These are phyloP conservation scores for Debaryomyces coudertii DNA, from an alignment of 1,139 yeast genomes.

Conservation along the genomic window DNA sequence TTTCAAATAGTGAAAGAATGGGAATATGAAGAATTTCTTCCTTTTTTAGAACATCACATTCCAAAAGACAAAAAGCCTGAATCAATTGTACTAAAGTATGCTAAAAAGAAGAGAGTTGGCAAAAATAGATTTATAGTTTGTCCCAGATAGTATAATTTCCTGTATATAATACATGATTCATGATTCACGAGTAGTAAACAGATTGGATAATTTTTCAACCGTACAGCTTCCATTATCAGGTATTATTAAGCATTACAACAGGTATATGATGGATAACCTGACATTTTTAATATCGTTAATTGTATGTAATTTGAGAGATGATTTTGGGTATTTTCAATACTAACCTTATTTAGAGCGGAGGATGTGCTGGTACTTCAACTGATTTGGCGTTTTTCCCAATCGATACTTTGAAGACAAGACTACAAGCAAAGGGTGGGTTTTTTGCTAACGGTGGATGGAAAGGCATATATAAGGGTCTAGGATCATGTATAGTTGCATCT, in stretches of 20 bases:
- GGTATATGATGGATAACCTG: constrained; percentile 26
- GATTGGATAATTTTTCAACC: not conserved
- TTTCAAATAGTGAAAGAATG: constrained; percentile 65
- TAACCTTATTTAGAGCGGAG: constrained; percentile 65
- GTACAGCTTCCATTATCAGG: not conserved
- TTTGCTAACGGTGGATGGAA: constrained; percentile 89
- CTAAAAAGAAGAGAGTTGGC: constrained; percentile 64
- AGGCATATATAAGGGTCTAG: constrained; percentile 90
- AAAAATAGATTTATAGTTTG: constrained; percentile 35
- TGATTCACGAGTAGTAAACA: not conserved
- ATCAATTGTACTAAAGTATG: constrained; percentile 73
- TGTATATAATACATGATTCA: constrained; percentile 11
- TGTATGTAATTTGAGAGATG: constrained; percentile 23
- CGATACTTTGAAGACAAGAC: constrained; percentile 89
- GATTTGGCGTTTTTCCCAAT: constrained; percentile 95
- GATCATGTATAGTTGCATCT: constrained; percentile 91
- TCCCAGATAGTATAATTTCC: constrained; percentile 18
- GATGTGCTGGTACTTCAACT: constrained; percentile 93
- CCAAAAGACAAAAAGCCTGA: constrained; percentile 64
- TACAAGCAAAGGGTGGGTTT: constrained; percentile 95
- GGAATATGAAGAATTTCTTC: constrained; percentile 72
- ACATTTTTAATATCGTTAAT: constrained; percentile 30
- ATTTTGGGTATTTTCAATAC: constrained; percentile 6
- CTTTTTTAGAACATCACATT: constrained; percentile 64
- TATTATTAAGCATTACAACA: not conserved